Conservation (phyloP, 2,329 filamentous ascomycete species). For the Fusarium odoratissimum region DNA sequence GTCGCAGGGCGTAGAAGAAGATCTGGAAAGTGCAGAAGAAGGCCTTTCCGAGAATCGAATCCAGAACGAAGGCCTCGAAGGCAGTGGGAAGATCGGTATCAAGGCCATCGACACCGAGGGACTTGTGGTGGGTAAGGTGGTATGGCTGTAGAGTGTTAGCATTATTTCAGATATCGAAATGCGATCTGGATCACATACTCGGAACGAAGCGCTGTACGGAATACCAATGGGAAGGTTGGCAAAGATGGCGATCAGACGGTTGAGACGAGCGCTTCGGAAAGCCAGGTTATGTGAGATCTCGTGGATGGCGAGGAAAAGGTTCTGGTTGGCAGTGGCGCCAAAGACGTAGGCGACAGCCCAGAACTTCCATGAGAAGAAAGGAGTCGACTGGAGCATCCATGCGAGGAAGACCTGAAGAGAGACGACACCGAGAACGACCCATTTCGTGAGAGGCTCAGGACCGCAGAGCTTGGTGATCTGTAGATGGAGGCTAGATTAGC, state of each 20-base stretch:
- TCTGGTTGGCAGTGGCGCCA: conserved; percentile 96
- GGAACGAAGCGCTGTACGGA: conserved; percentile 95
- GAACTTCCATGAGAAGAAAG: conserved; percentile 86
- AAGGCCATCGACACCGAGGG: conserved; percentile 92
- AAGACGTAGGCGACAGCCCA: conserved; percentile 89
- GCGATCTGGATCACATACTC: conserved; percentile 64
- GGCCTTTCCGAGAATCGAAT: conserved; percentile 94
- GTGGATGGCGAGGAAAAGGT: conserved; percentile 97
- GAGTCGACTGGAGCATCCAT: conserved; percentile 78
- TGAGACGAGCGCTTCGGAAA: conserved; percentile 82
- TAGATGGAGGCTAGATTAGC: conserved; percentile 17
- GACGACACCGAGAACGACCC: conserved; percentile 86
- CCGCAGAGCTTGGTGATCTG: conserved; percentile 97
- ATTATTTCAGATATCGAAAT: conserved; percentile 19
- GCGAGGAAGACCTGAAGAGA: conserved; percentile 82
- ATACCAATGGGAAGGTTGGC: conserved; percentile 96
- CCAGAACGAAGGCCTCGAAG: conserved; percentile 89
- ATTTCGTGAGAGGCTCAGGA: conserved; percentile 95
- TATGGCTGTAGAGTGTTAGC: conserved; percentile 73
- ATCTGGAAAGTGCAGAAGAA: conserved; percentile 99
- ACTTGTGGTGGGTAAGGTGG: conserved; percentile 99
- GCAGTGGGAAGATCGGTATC: conserved; percentile 96
- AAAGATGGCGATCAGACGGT: conserved; percentile 88
- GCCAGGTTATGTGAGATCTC: conserved; percentile 99
- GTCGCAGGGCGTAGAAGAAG: conserved; percentile 96